phyloP scores from a whole-genome alignment of 225 moss, liverwort and hornwort species.

The Marchantia paleacea region DNA sequence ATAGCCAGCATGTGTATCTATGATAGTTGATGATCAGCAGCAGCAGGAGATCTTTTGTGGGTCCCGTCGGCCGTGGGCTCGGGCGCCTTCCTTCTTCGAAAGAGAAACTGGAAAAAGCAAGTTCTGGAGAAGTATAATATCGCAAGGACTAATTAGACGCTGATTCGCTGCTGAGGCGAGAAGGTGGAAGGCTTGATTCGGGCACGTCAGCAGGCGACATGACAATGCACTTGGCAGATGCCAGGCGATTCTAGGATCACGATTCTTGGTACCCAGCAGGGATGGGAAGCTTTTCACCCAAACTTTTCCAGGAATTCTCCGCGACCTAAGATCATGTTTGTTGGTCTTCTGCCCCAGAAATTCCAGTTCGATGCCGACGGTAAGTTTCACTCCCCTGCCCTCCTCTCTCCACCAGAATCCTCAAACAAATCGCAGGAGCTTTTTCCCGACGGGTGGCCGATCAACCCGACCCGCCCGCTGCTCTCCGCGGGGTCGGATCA shows the following conservation, averaged over 20 bases:
- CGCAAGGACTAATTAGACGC: neutral
- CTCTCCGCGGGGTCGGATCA: no score
- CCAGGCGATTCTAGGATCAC: neutral
- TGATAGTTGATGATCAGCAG: neutral
- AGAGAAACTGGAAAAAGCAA: neutral
- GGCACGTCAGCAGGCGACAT: neutral
- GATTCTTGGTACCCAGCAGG: neutral
- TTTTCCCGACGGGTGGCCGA: no score
- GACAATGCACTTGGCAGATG: neutral
- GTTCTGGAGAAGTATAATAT: neutral
- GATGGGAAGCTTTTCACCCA: no score
- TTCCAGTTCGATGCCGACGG: no score
- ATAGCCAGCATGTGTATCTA: neutral
- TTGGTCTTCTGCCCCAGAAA: no score
- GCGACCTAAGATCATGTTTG: no score
- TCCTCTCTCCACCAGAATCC: no score
- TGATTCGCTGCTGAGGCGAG: constrained; percentile 3
- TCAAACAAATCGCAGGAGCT: no score
- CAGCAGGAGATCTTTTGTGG: constrained; percentile 4
- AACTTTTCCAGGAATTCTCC: no score
- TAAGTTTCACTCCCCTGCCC: no score
- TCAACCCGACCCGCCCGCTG: no score
- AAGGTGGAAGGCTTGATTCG: constrained; percentile 2
- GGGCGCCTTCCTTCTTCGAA: neutral
- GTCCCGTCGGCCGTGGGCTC: neutral